These are phyloP conservation scores for Cytospora piceicola DNA, from an alignment of 2,329 filamentous ascomycete genomes.

Conservation along the genomic window DNA sequence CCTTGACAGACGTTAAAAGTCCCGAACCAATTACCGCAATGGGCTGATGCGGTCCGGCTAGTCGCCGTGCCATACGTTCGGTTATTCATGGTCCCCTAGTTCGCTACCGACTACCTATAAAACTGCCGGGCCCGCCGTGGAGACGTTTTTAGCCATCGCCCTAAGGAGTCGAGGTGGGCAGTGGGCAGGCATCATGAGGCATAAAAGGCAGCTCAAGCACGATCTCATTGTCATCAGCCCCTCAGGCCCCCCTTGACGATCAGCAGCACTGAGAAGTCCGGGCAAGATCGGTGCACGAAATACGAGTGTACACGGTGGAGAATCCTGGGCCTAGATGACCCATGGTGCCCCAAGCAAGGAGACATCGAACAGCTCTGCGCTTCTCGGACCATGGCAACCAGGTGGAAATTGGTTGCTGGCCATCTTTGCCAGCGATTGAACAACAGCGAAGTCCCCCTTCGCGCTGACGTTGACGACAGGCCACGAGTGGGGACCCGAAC, in stretches of 20 bases:
- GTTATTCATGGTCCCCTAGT: not conserved
- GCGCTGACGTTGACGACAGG: slow-evolving; percentile 17
- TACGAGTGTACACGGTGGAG: not conserved
- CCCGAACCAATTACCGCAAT: not conserved
- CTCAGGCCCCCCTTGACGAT: not conserved
- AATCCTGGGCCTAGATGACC: not conserved
- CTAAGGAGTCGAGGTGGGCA: not conserved
- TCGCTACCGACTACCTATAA: not conserved
- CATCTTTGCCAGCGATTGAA: not conserved
- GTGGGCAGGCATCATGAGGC: not conserved
- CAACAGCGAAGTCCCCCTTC: not conserved
- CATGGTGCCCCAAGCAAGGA: not conserved
- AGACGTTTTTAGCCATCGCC: not conserved
- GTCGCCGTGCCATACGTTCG: not conserved
- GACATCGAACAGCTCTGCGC: not conserved
- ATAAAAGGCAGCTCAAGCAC: not conserved
- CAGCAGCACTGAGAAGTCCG: not conserved
- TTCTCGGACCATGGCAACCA: not conserved
- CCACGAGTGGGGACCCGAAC: slow-evolving; percentile 18
- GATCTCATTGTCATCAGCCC: not conserved
- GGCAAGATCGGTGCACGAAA: not conserved
- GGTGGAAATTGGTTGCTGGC: not conserved
- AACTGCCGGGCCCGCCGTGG: not conserved
- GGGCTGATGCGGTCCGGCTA: not conserved
- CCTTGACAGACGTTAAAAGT: not conserved